A percentile compares a stretch with the other conserved stretches of the same genome.
These are phyloP conservation scores for Seiridium unicorne DNA, from an alignment of 2,329 filamentous ascomycete genomes.

Conservation along the genomic window DNA sequence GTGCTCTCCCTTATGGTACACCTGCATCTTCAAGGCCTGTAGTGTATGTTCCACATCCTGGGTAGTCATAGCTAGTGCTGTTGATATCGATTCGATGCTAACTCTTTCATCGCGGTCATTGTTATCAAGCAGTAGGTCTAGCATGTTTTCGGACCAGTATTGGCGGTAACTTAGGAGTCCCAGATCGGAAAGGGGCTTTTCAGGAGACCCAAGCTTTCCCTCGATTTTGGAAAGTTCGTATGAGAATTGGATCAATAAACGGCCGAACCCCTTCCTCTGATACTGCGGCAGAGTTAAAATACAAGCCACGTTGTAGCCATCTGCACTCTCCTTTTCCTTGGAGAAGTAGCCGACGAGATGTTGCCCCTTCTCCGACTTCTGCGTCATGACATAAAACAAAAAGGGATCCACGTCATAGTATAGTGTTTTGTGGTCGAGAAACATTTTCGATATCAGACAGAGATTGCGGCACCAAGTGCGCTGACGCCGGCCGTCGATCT, in stretches of 20 bases:
- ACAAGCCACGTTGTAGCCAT: constrained; percentile 97
- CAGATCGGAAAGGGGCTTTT: constrained; percentile 93
- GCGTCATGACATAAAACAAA: constrained; percentile 97
- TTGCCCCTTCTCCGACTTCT: constrained; percentile 81
- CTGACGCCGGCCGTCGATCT: constrained; percentile 92
- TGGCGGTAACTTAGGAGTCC: constrained; percentile 92
- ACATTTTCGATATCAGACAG: constrained; percentile 92
- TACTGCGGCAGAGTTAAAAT: constrained; percentile 96
- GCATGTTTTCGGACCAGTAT: constrained; percentile 95
- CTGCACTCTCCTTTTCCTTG: constrained; percentile 96
- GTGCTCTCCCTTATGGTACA: constrained; percentile 95
- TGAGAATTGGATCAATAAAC: constrained; percentile 92
- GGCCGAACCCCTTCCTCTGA: constrained; percentile 90
- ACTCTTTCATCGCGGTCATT: constrained; percentile 68
- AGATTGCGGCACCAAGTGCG: constrained; percentile 96
- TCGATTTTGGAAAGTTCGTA: constrained; percentile 97
- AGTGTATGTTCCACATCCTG: constrained; percentile 94
- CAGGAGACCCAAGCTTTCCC: constrained; percentile 89
- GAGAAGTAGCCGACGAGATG: constrained; percentile 99
- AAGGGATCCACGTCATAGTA: constrained; percentile 99
- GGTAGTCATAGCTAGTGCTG: constrained; percentile 87
- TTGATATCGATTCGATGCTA: constrained; percentile 82
- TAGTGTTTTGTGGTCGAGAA: constrained; percentile 92
- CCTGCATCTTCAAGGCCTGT: constrained; percentile 90
- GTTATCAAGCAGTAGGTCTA: constrained; percentile 77